Base-by-base conservation (phyloP, 345 rosid species). In the Pistacia integerrima region DNA sequence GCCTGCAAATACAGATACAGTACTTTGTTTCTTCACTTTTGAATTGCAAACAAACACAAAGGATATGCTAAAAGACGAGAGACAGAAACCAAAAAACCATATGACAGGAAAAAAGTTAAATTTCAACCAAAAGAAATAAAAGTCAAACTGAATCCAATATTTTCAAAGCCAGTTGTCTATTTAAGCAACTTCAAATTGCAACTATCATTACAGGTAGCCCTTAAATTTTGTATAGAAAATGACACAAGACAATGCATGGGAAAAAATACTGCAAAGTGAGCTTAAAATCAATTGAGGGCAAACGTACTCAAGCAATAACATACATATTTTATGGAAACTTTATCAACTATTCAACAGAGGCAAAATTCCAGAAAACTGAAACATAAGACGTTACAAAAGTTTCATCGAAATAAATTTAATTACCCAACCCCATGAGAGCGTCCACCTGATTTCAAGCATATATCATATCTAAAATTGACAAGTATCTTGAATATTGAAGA, bases 1-100 rank as follows among this genome's bases (percentile, higher is more conserved):
- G 98, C 97, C 99, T 95, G 90, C 87, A 77, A 80, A 73, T 13
- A 73, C 1, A 62, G n/a, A 70, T 20, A 68, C 25, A 25, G 5
- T 48, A 25, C 44, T 81, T 58, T 79, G 36, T 25, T 71, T 75
- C 55, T 16, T 67, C 69, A 74, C 56, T 38, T 38, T 60, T 49
- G 77, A 30, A 30, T 9, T 22, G 68, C 30, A 61, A 69, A n/a
- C 64, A 33, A 20, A 49, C 10, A 54, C 8, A 16, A 58, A n/a
- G 55, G 35, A 49, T 62, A 56, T 63, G 52, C 49, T 61, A 60
- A 33, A 62, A 73, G 74, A 41, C 35, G 70, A 67, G 33, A 72
- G 38, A 58, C 56, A 60, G 44, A 16, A 72, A 6, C 46, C 4
- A 70, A 57, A 13, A 8, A 51, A 51, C 16, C 46, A 41, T 41